Base-by-base conservation (phyloP, 1,284 basidiomycete species). In the Ustanciosporium gigantosporum region DNA sequence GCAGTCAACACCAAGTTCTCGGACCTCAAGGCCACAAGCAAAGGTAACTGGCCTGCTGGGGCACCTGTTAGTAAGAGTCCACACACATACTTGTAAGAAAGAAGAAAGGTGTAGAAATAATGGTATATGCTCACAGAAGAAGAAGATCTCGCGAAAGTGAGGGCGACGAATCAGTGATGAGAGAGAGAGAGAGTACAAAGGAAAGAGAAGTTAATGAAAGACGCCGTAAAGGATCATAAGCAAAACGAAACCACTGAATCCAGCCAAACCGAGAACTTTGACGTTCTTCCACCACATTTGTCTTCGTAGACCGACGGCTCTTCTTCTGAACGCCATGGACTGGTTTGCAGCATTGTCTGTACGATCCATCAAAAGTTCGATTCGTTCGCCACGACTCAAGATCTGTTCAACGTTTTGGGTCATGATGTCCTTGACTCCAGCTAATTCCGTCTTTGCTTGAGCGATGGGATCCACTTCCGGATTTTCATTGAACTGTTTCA, bases 381-480 rank as follows among this genome's bases (percentile, higher is more conserved):
- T 91, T 46, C 94, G 84, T 79, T 99, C 95, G 7, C 94, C 95
- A 31, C 95, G 83, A 48, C 85, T 88, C 31, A 99, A 83, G 67
- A 98, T 95, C 79, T 91, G 88, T 39, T 77, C 76, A 1, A 79
- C 68, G 31, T 79, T 79, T 36, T 78, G 57, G 9, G 95, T 92
- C 91, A 96, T 95, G 79, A 96, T 91, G 70, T 94, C 89, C 79
- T 96, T 96, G 38, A 94, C 91, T 70, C 92, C 88, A 57, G 88
- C 88, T 24, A 98, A 83, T 76, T 98, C 93, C 8, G 84, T 84
- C 76, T 93, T 91, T 2, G 95, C 94, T 60, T 90, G 88, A 25
- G 86, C 81, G 50, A 97, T 86, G 49, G 93, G 91, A 77, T 98
- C 94, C 5, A 84, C 82, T 7, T 91, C 90, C n/a, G 91, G 91